Evolutionary conservation across 306 rosid genomes (phyloP).

Genomic region (Rosa persica): DNA sequence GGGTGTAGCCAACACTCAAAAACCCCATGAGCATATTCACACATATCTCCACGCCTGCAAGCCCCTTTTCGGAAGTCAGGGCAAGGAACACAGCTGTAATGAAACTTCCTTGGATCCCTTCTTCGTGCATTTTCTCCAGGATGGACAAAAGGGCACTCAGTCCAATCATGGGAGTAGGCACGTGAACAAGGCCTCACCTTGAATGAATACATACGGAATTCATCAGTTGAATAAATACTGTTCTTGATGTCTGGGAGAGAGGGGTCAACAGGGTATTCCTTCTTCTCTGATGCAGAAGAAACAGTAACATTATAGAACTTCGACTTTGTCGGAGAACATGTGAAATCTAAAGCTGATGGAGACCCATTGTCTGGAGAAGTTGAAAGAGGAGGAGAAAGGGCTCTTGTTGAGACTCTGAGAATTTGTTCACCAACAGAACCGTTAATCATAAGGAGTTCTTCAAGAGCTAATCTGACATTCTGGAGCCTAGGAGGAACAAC

Average conservation of each 20-base stretch:
- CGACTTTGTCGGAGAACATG: conserved; percentile 42
- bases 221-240: conserved; percentile 92
- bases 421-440: conserved; percentile 45
- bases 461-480: conserved; percentile 45
- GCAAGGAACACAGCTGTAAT: conserved; percentile 93
- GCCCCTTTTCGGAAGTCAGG: conserved; percentile 96
- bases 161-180: conserved; percentile 97
- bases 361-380: conserved; percentile 67
- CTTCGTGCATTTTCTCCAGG: conserved; percentile 98
- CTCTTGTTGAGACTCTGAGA: conserved; percentile 47
- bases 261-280: conserved; percentile 86
- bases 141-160: conserved; percentile 95
- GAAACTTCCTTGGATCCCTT: conserved; percentile 95
- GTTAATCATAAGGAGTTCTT: conserved; percentile 63
- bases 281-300: conserved; percentile 71
- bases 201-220: conserved; percentile 90
- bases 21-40: conserved; percentile 95
- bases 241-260: conserved; percentile 94
- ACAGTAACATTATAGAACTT: conserved; percentile 50
- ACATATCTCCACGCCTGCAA: conserved; percentile 93
- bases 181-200: conserved; percentile 96
- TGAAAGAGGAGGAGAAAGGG: conserved; percentile 59
- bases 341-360: conserved; percentile 52
- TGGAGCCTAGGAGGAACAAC: conserved; percentile 63
- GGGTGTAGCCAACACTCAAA: conserved; percentile 99